Evolutionary conservation across 495 filamentous ascomycete species (phyloP), one percentile per base, ranked within the genome.

Genomic region (Penicillium odoratum): DNA sequence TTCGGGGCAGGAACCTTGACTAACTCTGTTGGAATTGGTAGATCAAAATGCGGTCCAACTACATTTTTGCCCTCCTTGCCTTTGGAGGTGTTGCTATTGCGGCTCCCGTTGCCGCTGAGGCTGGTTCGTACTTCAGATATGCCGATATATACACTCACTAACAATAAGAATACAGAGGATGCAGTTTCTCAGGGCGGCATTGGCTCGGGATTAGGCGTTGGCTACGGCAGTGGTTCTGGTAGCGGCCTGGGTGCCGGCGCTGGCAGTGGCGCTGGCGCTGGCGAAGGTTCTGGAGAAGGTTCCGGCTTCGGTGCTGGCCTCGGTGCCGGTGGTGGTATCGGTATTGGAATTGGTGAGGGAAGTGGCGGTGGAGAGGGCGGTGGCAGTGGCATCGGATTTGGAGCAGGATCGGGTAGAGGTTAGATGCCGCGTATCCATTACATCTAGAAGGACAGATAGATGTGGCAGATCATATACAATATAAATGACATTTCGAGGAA

Each of bases 31-130:
- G 26, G 8, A 26, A 25, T n/a, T 26, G 11, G n/a, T 45, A 52
- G 26, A 28, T 38, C 34, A 54, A 51, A 3, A 60, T 63, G 70
- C 67, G 48, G 13, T 36, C 59, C 25, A 51, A 56, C 28, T 56
- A 56, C 45, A 26, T 63, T 8, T 38, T 59, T 36, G 56, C 60
- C 33, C 48, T 63, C 33, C 53, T 63, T 5, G n/a, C 51, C 43
- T 44, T 63, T 15, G 53, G 46, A 48, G 44, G 56, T 31, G 48
- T 49, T 42, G 49, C 58, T 47, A 47, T 65, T 53, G 59, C 62
- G 38, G 48, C 56, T 10, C 62, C 62, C 10, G 42, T 65, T 33
- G 55, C 62, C 10, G 38, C 33, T 5, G 26, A 61, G 21, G 52
- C 52, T 21, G 38, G 55, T 59, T 6, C 28, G 58, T 61, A 7